phyloP scores from a whole-genome alignment of 768 basidiomycete genomes.

The Piloderma croceum region DNA sequence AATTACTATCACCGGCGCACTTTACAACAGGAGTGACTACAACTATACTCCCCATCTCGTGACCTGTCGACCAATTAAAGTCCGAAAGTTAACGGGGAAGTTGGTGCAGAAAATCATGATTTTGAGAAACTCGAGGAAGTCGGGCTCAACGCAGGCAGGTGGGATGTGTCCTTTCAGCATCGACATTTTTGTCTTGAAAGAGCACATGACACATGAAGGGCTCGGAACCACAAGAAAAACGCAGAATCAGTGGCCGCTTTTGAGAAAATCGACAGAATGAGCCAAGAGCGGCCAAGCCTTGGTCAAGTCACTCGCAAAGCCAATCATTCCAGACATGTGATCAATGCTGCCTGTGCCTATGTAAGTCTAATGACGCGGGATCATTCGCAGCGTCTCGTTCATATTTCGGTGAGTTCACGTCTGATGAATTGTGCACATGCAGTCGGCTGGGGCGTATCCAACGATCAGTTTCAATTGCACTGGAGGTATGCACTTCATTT shows the following conservation, averaged over 20 bases:
- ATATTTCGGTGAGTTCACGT: slow-evolving; percentile 52
- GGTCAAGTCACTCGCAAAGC: background rate
- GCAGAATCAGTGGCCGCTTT: slow-evolving; percentile 65
- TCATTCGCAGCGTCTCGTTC: slow-evolving; percentile 57
- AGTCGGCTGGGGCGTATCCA: too few relatives aligned
- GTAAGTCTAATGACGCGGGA: slow-evolving; percentile 41
- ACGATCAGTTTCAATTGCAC: too few relatives aligned
- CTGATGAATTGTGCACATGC: too few relatives aligned
- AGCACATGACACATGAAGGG: too few relatives aligned
- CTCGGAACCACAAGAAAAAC: slow-evolving; percentile 58
- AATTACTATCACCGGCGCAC: slow-evolving; percentile 50
- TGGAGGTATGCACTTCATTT: too few relatives aligned
- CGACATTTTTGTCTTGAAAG: too few relatives aligned
- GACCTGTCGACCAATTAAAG: slow-evolving; percentile 43
- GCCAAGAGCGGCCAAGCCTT: slow-evolving; percentile 28
- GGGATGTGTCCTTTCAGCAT: too few relatives aligned
- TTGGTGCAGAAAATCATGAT: slow-evolving; percentile 63
- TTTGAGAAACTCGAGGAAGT: slow-evolving; percentile 59
- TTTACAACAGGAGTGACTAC: slow-evolving; percentile 52
- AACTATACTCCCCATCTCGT: slow-evolving; percentile 75
- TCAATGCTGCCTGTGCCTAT: slow-evolving; percentile 63
- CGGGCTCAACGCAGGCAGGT: slow-evolving; percentile 48
- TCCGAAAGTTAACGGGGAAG: slow-evolving; percentile 40
- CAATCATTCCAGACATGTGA: slow-evolving; percentile 48
- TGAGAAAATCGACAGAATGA: slow-evolving; percentile 76